Base-by-base conservation (phyloP, 2,329 filamentous ascomycete genomes). In the Tolypocladium nubicola region DNA sequence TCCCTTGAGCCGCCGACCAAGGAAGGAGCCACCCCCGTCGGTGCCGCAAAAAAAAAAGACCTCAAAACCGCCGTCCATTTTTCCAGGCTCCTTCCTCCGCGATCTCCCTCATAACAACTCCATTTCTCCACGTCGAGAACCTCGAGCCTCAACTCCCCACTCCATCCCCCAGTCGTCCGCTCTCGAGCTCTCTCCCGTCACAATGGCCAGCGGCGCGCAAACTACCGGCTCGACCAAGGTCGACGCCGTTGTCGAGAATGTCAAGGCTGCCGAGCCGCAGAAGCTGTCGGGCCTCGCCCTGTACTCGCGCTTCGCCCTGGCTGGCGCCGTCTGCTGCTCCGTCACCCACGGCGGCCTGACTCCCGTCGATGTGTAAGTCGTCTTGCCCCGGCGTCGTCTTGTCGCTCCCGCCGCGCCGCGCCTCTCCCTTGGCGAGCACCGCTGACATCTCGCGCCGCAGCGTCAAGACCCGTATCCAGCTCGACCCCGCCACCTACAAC, bases 321-420 rank as follows among this genome's bases (percentile, higher is more conserved):
- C 94, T 70, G 94, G 94, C 79, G 94, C 94, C 69, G 80, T 97
- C 82, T 97, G 94, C 87, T 99, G 94, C 79, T 94, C 92, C 68
- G 80, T 97, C 79, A 99, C 94, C 73, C 94, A 99, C 85, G 94
- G 93, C 77, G 88, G 83, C 71, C 86, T 97, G 70, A 99, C 94
- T 67, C 94, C 94, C 72, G 91, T 99, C 76, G 94, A 99, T 89
- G 94, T 99, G 93, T 97, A 94, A 77, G 93, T 89, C 52, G 6
- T 43, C 33, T n/a, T 23, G 16, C 2, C 33, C 35, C 4, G 11
- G 14, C 16, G 26, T 14, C 45, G 16, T 33, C 23, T 19, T 3
- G 26, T 19, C 23, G 26, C 26, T 26, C 23, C 9, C 3, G 14
- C n/a, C 16, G 45, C 45, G 45, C 16, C 16, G 45, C 45, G 43